Evolutionary conservation across 2,329 filamentous ascomycete genomes (phyloP), one percentile per base, ranked within the genome.

Genomic region (Monosporascus sp.): DNA sequence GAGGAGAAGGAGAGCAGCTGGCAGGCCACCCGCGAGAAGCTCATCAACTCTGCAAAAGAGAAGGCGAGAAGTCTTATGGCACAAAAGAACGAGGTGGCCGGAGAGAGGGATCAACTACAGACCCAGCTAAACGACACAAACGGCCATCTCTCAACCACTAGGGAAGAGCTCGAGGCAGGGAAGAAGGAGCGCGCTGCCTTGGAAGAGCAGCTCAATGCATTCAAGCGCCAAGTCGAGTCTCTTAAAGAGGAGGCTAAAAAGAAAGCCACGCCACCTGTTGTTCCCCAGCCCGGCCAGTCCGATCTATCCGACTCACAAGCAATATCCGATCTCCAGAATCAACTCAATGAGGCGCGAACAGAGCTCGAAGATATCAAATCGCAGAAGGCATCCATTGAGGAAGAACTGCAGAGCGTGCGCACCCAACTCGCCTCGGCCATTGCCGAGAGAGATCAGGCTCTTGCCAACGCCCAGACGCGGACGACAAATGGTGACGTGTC

Each of bases 361-460:
- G 83, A 92, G 60, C 79, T 94, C 9, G 84, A 86, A 44, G 77
- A 76, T 2, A 79, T 86, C 51, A 85, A 75, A 7, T 76, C 83
- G 9, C 85, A 94, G 66, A 91, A 90, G 69, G 77, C 84, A 19
- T 76, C 76, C 2, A 76, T 90, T n/a, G 83, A 90, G 59, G 74
- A 82, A 53, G 84, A 88, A 56, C 75, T 88, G 2, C 73, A 77
- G 46, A 69, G 66, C 24, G 67, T 86, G 2, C 79, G 75, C 31
- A 59, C 68, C 7, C 85, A 91, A 63, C 74, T 96, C 14, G 78
- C 85, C 50, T 73, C 76, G 9, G 81, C 80, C 1, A 80, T 84
- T 52, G 74, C 79, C 6, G 84, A 91, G 61, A 77, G 88, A 45
- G 87, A 91, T 52, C 76, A 82, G 56, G 81, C 83, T 9, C 68